These are phyloP conservation scores for Trichoderma arundinaceum DNA, from an alignment of 2,329 filamentous ascomycete species.

Conservation along the genomic window DNA sequence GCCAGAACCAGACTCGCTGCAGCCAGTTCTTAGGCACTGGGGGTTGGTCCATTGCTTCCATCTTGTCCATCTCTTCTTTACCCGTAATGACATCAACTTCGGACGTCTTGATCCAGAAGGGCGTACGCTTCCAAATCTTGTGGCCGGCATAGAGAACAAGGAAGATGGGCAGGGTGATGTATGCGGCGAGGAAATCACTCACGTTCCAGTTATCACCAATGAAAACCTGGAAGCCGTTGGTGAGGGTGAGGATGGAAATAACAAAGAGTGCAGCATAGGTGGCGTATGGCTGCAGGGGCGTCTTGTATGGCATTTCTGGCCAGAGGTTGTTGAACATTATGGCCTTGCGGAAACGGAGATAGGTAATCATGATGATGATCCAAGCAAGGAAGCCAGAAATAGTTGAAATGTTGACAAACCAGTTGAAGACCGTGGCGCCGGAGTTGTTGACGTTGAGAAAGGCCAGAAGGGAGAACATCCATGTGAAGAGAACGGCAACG, in stretches of 20 bases:
- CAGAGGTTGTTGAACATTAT: conserved; percentile 59
- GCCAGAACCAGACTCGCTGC: conserved; percentile 62
- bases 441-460: conserved; percentile 71
- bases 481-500: conserved; percentile 58
- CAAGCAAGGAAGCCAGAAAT: conserved; percentile 66
- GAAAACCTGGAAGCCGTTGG: conserved; percentile 79
- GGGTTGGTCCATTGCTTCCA: conserved; percentile 55
- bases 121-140: conserved; percentile 57
- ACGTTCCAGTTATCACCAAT: conserved; percentile 68
- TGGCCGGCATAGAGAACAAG: conserved; percentile 65
- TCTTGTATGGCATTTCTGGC: conserved; percentile 57
- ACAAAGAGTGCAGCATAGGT: conserved; percentile 64
- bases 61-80: conserved; percentile 66
- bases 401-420: conserved; percentile 74
- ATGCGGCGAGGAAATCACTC: conserved; percentile 67
- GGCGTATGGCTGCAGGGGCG: conserved; percentile 65
- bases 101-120: conserved; percentile 48
- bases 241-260: conserved; percentile 67
- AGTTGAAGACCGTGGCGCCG: conserved; percentile 69
- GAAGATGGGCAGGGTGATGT: conserved; percentile 68
- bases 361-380: conserved; percentile 63
- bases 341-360: conserved; percentile 64
- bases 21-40: conserved; percentile 57
- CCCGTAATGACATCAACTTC: conserved; percentile 64
- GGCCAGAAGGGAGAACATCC: conserved; percentile 67